These are phyloP conservation scores for Raffaelea deltoideospora DNA, from an alignment of 2,329 filamentous ascomycete species.

Conservation along the genomic window DNA sequence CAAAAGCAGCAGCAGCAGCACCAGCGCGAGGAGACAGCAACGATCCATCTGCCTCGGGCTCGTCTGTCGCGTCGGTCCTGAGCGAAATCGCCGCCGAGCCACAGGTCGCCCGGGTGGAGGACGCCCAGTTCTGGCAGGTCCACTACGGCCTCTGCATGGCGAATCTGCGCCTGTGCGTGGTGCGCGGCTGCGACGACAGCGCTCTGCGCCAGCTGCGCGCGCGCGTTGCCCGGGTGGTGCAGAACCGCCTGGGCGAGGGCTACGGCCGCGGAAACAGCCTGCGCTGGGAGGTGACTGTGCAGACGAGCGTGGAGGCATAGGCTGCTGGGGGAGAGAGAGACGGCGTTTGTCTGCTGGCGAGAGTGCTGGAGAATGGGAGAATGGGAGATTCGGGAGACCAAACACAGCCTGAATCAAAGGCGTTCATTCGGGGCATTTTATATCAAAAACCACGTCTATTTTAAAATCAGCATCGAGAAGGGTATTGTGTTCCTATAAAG, in stretches of 20 bases:
- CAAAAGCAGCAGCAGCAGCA: neutral
- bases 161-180: constrained; percentile 67
- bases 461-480: neutral
- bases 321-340: neutral
- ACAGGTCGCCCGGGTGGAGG: constrained; percentile 61
- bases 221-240: constrained; percentile 62
- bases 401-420: too few species aligned
- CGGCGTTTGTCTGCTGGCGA: too few species aligned
- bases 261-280: constrained; percentile 67
- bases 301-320: constrained; percentile 39
- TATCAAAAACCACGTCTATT: too few species aligned
- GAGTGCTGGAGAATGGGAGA: too few species aligned
- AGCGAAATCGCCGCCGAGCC: constrained; percentile 73
- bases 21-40: neutral
- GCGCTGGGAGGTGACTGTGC: constrained; percentile 86
- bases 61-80: constrained; percentile 58
- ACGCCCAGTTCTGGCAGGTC: constrained; percentile 96
- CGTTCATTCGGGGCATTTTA: too few species aligned
- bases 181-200: constrained; percentile 52
- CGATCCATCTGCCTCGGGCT: neutral
- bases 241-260: constrained; percentile 73
- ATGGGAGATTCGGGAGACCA: too few species aligned
- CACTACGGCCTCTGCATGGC: constrained; percentile 96
- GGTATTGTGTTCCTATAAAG: constrained; percentile 1
- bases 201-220: constrained; percentile 59